Base-by-base conservation (phyloP, 805 yeast species). In the Kodamaea hsintzibuensis region DNA sequence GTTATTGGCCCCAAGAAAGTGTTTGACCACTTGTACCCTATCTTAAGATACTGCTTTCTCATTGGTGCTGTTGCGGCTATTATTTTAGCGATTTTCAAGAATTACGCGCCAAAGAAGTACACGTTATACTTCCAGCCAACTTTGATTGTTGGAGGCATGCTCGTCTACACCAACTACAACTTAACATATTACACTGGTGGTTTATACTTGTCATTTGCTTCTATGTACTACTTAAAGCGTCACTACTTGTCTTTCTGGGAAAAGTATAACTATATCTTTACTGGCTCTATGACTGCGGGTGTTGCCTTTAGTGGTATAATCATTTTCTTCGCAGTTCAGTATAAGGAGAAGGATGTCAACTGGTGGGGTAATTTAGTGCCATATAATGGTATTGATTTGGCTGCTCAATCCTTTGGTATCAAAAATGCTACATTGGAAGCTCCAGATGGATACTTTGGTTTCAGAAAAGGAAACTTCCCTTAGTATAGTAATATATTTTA, bases 1-100 rank as follows among this genome's bases (percentile, higher is more conserved):
- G 78, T 69, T 63, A 77, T 86, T 54, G 66, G 66, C 17, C 66
- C 64, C 3, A 67, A 66, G 62, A 69, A 63, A 52, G 71, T 69
- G 5, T 71, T 71, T 52, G 57, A 56, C 14, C 70, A 70, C n/a
- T 56, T 70, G 22, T 71, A 72, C 54, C 76, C 74, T n/a, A 51
- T 69, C 19, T 62, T 72, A 59, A 63, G 66, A 56, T 71, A 59
- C 55, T 70, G 72, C 39, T 70, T 72, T 63, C 62, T 71, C 55
- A 66, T 72, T 44, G 77, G 76, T 10, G 60, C 64, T 43, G 60
- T 69, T 42, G 55, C 64, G 14, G 69, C 64, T 7, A 53, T 68
- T 43, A 61, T 67, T 17, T 57, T 60, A 42, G 47, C 58, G 45
- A 53, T 53, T 4, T 47, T 63, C 53, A 56, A 57, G 52, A 40